These are phyloP conservation scores for Sicyos baderoa DNA, from an alignment of 306 rosid species.

Conservation along the genomic window DNA sequence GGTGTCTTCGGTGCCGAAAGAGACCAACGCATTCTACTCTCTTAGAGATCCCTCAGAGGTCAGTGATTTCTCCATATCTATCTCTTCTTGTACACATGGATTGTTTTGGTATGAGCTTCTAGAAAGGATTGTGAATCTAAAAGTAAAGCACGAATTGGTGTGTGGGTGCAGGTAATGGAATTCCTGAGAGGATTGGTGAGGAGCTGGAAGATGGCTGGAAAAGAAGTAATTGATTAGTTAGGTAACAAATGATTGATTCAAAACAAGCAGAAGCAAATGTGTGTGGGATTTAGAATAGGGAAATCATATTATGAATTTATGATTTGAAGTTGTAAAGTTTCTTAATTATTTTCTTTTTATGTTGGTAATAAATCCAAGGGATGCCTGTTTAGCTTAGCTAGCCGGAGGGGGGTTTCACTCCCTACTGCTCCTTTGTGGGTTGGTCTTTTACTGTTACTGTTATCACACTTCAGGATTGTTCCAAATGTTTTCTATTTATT, in stretches of 20 bases:
- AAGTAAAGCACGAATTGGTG: not conserved
- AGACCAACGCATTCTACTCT: constrained; percentile 73
- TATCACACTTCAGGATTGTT: not conserved
- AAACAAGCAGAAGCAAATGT: not conserved
- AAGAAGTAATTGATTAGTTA: not conserved
- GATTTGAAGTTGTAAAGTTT: not conserved
- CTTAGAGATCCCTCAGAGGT: constrained; percentile 74
- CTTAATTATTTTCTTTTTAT: not conserved
- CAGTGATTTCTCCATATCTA: not conserved
- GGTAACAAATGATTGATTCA: too few relatives aligned
- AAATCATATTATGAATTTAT: not conserved
- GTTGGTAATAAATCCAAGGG: not conserved
- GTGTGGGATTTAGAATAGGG: not conserved
- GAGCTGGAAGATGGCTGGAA: constrained; percentile 36
- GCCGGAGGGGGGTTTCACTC: not conserved
- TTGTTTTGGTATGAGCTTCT: not conserved
- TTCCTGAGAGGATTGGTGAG: constrained; percentile 65
- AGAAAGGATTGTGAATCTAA: not conserved
- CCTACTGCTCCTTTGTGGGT: not conserved
- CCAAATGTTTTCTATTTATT: not conserved
- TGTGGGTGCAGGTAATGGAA: constrained; percentile 59
- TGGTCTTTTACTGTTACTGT: not conserved
- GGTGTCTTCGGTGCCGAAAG: constrained; percentile 65
- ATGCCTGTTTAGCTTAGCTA: not conserved
- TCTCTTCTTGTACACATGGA: not conserved